A percentile compares a stretch with the other conserved stretches of the same genome.
phyloP scores from a whole-genome alignment of 805 yeast species.

The Candida mattraensis region DNA sequence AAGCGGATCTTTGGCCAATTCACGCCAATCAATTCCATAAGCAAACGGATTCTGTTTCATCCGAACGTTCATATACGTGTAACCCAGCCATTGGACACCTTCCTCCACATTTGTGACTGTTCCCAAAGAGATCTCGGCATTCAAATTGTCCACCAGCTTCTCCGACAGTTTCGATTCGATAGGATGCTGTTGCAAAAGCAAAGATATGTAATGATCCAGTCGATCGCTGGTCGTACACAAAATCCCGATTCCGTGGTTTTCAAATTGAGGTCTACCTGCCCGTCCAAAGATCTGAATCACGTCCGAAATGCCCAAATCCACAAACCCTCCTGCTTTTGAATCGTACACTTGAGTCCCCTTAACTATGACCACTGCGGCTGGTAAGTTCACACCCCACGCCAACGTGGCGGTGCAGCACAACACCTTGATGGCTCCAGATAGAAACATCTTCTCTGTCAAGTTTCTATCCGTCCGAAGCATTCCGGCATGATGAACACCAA shows the following conservation, averaged over 20 bases:
- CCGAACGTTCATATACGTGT: slow-evolving; percentile 89
- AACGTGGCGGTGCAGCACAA: slow-evolving; percentile 94
- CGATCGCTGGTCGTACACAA: slow-evolving; percentile 80
- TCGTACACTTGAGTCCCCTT: slow-evolving; percentile 97
- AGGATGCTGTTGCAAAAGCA: slow-evolving; percentile 92
- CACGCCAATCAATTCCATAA: slow-evolving; percentile 89
- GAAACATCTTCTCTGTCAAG: slow-evolving; percentile 82
- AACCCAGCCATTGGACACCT: slow-evolving; percentile 97
- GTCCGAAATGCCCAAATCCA: slow-evolving; percentile 92
- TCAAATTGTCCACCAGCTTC: slow-evolving; percentile 84
- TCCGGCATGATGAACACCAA: slow-evolving; percentile 98
- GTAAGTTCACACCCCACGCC: slow-evolving; percentile 99
- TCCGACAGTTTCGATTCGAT: slow-evolving; percentile 82
- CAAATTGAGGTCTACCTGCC: slow-evolving; percentile 98
- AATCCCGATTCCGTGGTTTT: slow-evolving; percentile 88
- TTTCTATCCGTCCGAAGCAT: slow-evolving; percentile 90
- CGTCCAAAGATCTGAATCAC: slow-evolving; percentile 98
- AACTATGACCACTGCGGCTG: slow-evolving; percentile 95
- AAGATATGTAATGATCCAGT: slow-evolving; percentile 83
- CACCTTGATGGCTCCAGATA: slow-evolving; percentile 82
- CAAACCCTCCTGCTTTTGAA: slow-evolving; percentile 90
- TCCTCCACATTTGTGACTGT: slow-evolving; percentile 93
- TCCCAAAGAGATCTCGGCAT: slow-evolving; percentile 95
- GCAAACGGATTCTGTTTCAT: slow-evolving; percentile 94
- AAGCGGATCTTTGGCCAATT: slow-evolving; percentile 78